These are phyloP conservation scores for Cicer judaicum DNA, from an alignment of 306 rosid genomes.

Conservation along the genomic window DNA sequence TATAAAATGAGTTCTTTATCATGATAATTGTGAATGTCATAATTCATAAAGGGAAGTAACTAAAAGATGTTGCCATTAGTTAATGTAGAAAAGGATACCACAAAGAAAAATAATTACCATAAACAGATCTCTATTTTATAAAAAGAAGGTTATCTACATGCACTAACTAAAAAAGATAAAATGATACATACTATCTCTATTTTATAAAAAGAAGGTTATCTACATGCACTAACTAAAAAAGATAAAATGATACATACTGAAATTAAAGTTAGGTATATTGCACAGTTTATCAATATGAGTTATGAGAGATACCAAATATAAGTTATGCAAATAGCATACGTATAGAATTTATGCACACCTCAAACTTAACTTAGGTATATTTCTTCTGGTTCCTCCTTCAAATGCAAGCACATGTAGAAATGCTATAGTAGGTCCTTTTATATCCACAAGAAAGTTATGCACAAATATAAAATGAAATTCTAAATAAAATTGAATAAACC, in stretches of 20 bases:
- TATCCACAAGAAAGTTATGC: conserved; percentile 93
- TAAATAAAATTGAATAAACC: conserved; percentile 16
- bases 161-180: no score
- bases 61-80: no score
- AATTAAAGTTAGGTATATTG: background rate
- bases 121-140: no score
- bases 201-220: no score
- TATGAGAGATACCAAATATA: conserved; percentile 3
- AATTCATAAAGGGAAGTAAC: no score
- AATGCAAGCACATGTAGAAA: conserved; percentile 92
- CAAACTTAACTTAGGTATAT: conserved; percentile 89
- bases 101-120: no score
- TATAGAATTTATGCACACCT: conserved; percentile 57
- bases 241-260: background rate
- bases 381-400: conserved; percentile 98
- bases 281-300: background rate
- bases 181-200: no score
- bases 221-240: no score
- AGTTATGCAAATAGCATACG: background rate
- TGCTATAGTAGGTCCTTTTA: conserved; percentile 81
- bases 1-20: no score
- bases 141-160: no score
- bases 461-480: conserved; percentile 27
- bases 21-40: no score
- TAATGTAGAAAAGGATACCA: no score